Evolutionary conservation across 2,329 filamentous ascomycete genomes (phyloP).

Genomic region (Epichloe scottii): DNA sequence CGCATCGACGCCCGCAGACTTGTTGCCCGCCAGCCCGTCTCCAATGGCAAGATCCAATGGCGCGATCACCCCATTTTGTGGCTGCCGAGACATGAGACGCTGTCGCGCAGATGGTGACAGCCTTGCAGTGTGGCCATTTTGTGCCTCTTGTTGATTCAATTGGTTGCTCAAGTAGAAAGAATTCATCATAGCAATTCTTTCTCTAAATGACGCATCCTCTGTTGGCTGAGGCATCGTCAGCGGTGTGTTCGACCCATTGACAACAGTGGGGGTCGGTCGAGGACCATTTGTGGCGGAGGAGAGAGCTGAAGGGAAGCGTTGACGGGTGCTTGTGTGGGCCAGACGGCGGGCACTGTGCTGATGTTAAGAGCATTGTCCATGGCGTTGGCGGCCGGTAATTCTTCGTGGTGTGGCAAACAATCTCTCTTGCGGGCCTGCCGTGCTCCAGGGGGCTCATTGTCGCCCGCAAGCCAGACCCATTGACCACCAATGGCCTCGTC

Average conservation of each 20-base stretch:
- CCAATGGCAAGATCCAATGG: slow-evolving; percentile 43
- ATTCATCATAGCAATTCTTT: slow-evolving; percentile 29
- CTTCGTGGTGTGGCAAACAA: slow-evolving; percentile 10
- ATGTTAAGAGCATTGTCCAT: slow-evolving; percentile 19
- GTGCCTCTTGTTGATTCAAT: slow-evolving; percentile 19
- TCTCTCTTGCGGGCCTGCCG: slow-evolving; percentile 6
- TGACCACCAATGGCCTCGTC: slow-evolving; percentile 39
- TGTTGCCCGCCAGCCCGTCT: slow-evolving; percentile 24
- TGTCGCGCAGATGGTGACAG: slow-evolving; percentile 24
- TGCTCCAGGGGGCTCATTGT: slow-evolving; percentile 11
- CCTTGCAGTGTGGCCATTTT: slow-evolving; percentile 15
- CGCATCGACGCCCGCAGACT: slow-evolving; percentile 25
- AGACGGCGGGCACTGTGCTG: slow-evolving; percentile 6
- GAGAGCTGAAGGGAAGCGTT: slow-evolving; percentile 2
- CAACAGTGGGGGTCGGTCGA: slow-evolving; percentile 21
- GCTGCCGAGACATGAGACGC: slow-evolving; percentile 26
- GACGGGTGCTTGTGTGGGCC: slow-evolving; percentile 1
- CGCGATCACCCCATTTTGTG: slow-evolving; percentile 37
- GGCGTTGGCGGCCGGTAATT: slow-evolving; percentile 6
- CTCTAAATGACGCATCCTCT: slow-evolving; percentile 29
- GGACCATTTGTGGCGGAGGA: slow-evolving; percentile 7
- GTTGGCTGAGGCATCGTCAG: slow-evolving; percentile 7
- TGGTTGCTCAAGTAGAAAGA: slow-evolving; percentile 16
- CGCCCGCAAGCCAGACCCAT: slow-evolving; percentile 31
- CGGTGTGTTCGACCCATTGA: slow-evolving; percentile 21